These are phyloP conservation scores for Stachybotrys echinatus DNA, from an alignment of 2,329 filamentous ascomycete genomes.

Conservation along the genomic window DNA sequence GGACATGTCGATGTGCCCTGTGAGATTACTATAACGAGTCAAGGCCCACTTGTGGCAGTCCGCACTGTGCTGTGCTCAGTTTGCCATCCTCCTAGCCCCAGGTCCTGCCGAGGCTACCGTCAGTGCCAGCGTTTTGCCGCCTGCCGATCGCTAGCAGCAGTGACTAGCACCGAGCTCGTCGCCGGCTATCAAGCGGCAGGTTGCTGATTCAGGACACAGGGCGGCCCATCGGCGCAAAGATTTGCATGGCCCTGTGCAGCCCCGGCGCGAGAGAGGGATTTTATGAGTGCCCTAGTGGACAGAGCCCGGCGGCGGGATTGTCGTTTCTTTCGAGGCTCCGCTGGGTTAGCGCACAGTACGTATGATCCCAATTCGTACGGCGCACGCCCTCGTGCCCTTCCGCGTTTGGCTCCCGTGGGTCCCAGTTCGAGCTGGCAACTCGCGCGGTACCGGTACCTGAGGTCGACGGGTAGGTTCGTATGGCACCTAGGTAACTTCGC, in stretches of 20 bases:
- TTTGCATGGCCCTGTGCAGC: neutral
- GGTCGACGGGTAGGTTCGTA: neutral
- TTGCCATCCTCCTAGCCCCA: neutral
- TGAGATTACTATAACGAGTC: neutral
- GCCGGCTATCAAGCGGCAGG: neutral
- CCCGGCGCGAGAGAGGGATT: neutral
- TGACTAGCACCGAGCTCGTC: neutral
- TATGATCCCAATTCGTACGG: slow-evolving; percentile 18
- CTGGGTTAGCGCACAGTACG: neutral
- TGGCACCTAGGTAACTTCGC: neutral
- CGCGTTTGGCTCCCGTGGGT: neutral
- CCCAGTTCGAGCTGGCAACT: neutral
- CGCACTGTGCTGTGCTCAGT: neutral
- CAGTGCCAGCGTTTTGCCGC: neutral
- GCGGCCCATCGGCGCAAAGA: neutral
- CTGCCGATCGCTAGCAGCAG: neutral
- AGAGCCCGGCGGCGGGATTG: too few species aligned
- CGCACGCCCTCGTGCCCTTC: slow-evolving; percentile 13
- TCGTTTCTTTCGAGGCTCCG: neutral
- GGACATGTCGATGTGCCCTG: neutral
- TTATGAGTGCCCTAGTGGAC: neutral
- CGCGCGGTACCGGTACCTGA: neutral
- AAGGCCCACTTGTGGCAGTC: neutral
- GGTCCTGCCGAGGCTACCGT: neutral
- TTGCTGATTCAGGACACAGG: neutral